phyloP scores from a whole-genome alignment of 768 basidiomycete genomes.

The Panaeolus papilionaceus region DNA sequence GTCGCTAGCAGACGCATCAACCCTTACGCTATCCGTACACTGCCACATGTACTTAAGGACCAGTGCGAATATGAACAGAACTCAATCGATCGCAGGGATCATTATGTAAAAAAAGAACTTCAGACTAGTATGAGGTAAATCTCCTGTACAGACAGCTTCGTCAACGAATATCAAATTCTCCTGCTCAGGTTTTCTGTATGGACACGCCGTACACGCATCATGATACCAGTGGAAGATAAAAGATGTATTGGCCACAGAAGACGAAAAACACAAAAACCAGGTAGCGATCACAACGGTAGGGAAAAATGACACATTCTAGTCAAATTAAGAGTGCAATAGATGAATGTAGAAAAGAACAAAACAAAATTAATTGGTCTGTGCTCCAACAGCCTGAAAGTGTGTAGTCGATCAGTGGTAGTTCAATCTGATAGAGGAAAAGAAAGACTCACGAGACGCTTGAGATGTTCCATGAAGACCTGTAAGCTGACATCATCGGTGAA shows the following conservation, averaged over 20 bases:
- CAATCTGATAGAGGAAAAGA: not conserved
- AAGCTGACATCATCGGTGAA: conserved; percentile 99
- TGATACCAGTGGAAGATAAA: not conserved
- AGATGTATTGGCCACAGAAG: not conserved
- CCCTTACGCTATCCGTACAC: too few species aligned
- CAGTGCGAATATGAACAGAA: too few species aligned
- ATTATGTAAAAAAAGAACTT: too few species aligned
- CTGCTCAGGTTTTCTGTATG: too few species aligned
- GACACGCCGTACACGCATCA: too few species aligned
- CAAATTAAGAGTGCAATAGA: conserved; percentile 13
- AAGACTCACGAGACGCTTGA: conserved; percentile 79
- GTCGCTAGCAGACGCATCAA: too few species aligned
- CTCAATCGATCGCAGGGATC: too few species aligned
- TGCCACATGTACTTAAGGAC: too few species aligned
- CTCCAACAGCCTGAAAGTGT: conserved; percentile 35
- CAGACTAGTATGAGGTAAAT: too few species aligned
- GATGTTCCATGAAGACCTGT: conserved; percentile 97
- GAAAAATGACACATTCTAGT: conserved; percentile 8
- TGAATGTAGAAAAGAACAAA: conserved; percentile 13
- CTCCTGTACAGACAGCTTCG: too few species aligned
- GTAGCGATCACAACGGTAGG: not conserved
- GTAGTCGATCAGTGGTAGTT: not conserved
- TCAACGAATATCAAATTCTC: too few species aligned
- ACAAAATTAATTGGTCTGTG: conserved; percentile 35
- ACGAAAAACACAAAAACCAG: conserved; percentile 7